phyloP scores from a whole-genome alignment of 2,329 filamentous ascomycete genomes.

The Phaeosphaeriaceae sp. region DNA sequence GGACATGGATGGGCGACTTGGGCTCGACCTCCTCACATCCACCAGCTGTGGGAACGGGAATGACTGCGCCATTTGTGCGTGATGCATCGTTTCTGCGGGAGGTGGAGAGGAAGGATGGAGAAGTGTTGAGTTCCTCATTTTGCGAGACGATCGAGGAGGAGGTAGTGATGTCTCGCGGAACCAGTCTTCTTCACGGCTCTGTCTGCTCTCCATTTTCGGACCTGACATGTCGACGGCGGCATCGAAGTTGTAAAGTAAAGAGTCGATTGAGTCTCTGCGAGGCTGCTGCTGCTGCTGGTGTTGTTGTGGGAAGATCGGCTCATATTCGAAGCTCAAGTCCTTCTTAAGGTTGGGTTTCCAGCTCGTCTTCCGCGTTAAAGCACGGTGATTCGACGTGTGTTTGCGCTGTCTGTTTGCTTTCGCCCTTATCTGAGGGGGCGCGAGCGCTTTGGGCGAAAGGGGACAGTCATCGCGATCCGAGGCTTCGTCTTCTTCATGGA shows the following conservation, averaged over 20 bases:
- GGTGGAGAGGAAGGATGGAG: constrained; percentile 1
- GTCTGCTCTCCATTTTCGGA: neutral
- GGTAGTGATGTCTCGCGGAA: neutral
- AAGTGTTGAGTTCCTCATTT: neutral
- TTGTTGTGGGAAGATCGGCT: neutral
- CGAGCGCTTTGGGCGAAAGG: constrained; percentile 24
- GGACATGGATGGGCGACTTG: constrained; percentile 1
- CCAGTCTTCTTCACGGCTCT: neutral
- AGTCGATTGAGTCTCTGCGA: constrained; percentile 18
- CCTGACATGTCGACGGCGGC: constrained; percentile 1
- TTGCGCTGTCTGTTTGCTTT: constrained; percentile 7
- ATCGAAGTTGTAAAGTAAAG: constrained; percentile 16
- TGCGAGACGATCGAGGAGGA: neutral
- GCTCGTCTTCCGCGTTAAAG: constrained; percentile 22
- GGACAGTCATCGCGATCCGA: constrained; percentile 14
- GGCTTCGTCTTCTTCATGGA: constrained; percentile 25
- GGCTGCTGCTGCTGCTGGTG: neutral
- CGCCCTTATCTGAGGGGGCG: constrained; percentile 5
- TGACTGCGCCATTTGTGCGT: neutral
- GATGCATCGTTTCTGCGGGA: neutral
- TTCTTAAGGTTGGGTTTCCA: constrained; percentile 36
- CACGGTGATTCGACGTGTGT: constrained; percentile 16
- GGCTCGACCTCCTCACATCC: neutral
- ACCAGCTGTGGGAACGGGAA: neutral
- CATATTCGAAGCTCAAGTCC: constrained; percentile 19